Evolutionary conservation across 192 early-diverging fungal species (phyloP), one percentile per base, ranked within the genome.

Genomic region (Chytriomyces sp.): DNA sequence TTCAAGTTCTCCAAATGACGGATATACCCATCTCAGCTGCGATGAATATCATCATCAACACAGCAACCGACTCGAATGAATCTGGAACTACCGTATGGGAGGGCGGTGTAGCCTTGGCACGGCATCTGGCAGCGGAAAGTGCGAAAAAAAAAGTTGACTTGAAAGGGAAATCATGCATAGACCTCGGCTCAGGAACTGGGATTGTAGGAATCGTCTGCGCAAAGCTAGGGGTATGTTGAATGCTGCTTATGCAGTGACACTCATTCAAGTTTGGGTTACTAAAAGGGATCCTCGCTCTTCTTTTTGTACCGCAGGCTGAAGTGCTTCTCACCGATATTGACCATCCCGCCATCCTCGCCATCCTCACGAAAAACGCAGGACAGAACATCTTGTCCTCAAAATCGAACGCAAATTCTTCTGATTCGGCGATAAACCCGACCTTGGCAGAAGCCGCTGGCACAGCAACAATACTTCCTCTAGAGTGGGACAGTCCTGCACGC

Each of bases 161-260:
- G 11, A 26, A 53, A 9, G 71, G 71, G n/a, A 63, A 45, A 28
- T 62, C 59, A n/a, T 61, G 57, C 71, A 73, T 73, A 10, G 71
- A 73, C 44, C 44, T 73, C 43, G 67, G 72, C 18, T 74, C 72
- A 50, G 75, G 75, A 44, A 69, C 66, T 69, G 75, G 75, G 9
- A 69, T 76, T 45, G 66, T 76, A 24, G 75, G 75, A 20, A 76
- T 76, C 65, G 65, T 47, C 6, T 69, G 65, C 69, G 75, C 75
- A 69, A 44, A 61, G 24, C 67, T 76, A 3, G 75, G 75, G 7
- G 75, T 57, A 3, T 4, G 53, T 57, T 57, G 53, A 57, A n/a
- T 57, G 53, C 16, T 2, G 20, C 16, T n/a, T 35, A 35, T 4
- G 4, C 35, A 35, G 35, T 2, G 35, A 35, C 35, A 35, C 35